These are phyloP conservation scores for Pythium plurisporium DNA, from an alignment of 352 stramenopile species.

Conservation along the genomic window DNA sequence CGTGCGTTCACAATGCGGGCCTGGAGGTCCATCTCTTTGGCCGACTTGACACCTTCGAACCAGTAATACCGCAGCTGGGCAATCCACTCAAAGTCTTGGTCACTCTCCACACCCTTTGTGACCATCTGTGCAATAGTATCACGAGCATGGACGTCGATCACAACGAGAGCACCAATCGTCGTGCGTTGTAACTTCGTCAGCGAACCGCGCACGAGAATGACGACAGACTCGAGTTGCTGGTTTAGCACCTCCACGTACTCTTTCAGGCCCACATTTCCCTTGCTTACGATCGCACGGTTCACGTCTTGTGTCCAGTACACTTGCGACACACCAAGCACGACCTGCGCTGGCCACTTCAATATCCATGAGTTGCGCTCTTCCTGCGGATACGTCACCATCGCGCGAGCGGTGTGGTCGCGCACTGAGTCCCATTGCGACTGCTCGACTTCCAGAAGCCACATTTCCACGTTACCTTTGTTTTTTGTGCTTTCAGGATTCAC, in stretches of 20 bases:
- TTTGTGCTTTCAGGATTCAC: conserved; percentile 89
- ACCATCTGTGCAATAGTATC: conserved; percentile 93
- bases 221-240: conserved; percentile 83
- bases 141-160: conserved; percentile 91
- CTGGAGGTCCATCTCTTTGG: conserved; percentile 62
- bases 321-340: conserved; percentile 89
- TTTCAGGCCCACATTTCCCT: conserved; percentile 65
- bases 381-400: conserved; percentile 81
- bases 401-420: conserved; percentile 85
- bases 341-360: conserved; percentile 92
- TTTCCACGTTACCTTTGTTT: conserved; percentile 95
- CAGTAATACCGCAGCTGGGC: conserved; percentile 93
- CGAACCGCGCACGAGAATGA: conserved; percentile 89
- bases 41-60: conserved; percentile 58
- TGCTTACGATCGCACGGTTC: conserved; percentile 73
- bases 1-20: conserved; percentile 87
- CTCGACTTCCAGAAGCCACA: conserved; percentile 93
- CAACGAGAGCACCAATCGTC: conserved; percentile 90
- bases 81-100: conserved; percentile 93
- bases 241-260: conserved; percentile 84
- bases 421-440: conserved; percentile 90
- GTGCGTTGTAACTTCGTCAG: conserved; percentile 90
- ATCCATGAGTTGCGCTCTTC: conserved; percentile 87
- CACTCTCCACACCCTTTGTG: conserved; percentile 80
- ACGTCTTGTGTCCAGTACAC: conserved; percentile 95